These are phyloP conservation scores for Colletotrichum orchidophilum DNA, from an alignment of 2,329 filamentous ascomycete genomes.

Conservation along the genomic window DNA sequence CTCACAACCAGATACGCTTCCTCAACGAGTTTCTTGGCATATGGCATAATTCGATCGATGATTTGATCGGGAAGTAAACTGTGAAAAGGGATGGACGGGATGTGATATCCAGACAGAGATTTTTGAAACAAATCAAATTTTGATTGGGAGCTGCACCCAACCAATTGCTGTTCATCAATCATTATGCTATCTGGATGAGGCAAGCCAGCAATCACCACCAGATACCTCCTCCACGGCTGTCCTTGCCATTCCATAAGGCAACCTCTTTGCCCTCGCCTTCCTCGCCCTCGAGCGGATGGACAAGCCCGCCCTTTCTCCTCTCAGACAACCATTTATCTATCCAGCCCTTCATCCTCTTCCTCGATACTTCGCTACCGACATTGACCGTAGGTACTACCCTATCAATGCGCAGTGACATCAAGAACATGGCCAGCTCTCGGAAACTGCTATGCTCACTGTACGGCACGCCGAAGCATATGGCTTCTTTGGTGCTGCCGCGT, in stretches of 20 bases:
- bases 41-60: background rate
- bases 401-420: conserved; percentile 86
- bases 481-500: conserved; percentile 82
- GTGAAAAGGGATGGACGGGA: background rate
- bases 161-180: conserved; percentile 3
- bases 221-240: conserved; percentile 47
- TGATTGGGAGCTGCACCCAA: background rate
- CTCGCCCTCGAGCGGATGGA: conserved; percentile 54
- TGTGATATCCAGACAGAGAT: conserved; percentile 8
- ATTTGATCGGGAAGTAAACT: background rate
- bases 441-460: conserved; percentile 98
- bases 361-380: conserved; percentile 66
- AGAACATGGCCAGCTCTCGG: conserved; percentile 91
- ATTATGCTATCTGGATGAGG: background rate
- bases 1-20: background rate
- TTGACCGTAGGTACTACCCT: conserved; percentile 96
- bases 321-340: conserved; percentile 70
- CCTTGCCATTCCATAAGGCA: conserved; percentile 51
- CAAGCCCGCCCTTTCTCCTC: conserved; percentile 63
- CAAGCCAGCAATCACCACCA: conserved; percentile 46
- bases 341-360: conserved; percentile 72
- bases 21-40: background rate
- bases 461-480: conserved; percentile 91
- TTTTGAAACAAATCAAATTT: background rate
- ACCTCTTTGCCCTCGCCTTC: conserved; percentile 42